phyloP scores from a whole-genome alignment of 202 grass and related monocot genomes.

The Schoenoplectus triqueter region DNA sequence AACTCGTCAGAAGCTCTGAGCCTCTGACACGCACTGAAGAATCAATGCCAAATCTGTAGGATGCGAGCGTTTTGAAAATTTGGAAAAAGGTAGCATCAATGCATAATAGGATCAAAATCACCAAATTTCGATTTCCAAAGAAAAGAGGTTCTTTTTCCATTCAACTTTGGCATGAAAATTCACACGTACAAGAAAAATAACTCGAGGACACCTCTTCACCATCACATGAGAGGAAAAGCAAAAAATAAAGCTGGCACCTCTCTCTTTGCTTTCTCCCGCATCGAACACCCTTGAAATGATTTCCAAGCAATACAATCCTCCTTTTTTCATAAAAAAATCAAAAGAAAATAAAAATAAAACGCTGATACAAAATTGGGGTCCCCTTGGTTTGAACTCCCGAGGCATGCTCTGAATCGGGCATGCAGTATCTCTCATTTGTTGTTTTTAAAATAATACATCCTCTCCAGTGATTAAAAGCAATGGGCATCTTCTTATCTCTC shows the following conservation, averaged over 20 bases:
- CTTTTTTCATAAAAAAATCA: constrained; percentile 44
- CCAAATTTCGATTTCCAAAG: constrained; percentile 34
- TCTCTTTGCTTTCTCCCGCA: constrained; percentile 39
- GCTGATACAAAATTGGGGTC: constrained; percentile 17
- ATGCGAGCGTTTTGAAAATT: constrained; percentile 4
- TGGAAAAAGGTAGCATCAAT: constrained; percentile 34
- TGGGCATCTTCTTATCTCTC: background rate
- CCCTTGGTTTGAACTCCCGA: constrained; percentile 49
- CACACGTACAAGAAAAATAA: constrained; percentile 17
- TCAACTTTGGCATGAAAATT: constrained; percentile 29
- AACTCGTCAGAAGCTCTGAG: background rate
- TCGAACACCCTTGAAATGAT: constrained; percentile 53
- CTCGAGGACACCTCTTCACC: constrained; percentile 7
- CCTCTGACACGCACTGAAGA: constrained; percentile 13
- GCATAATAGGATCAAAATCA: constrained; percentile 35
- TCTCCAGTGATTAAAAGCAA: constrained; percentile 3
- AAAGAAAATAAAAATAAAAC: constrained; percentile 42
- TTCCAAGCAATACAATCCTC: constrained; percentile 59
- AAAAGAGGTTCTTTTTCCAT: constrained; percentile 35
- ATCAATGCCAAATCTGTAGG: constrained; percentile 1
- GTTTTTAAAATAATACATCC: background rate
- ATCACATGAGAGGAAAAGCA: constrained; percentile 19
- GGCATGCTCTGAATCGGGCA: constrained; percentile 51
- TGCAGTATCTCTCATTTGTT: constrained; percentile 22
- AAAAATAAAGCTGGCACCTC: constrained; percentile 35